These are phyloP conservation scores for Prorocentrum cordatum DNA, from an alignment of 169 alveolate species.

Conservation along the genomic window DNA sequence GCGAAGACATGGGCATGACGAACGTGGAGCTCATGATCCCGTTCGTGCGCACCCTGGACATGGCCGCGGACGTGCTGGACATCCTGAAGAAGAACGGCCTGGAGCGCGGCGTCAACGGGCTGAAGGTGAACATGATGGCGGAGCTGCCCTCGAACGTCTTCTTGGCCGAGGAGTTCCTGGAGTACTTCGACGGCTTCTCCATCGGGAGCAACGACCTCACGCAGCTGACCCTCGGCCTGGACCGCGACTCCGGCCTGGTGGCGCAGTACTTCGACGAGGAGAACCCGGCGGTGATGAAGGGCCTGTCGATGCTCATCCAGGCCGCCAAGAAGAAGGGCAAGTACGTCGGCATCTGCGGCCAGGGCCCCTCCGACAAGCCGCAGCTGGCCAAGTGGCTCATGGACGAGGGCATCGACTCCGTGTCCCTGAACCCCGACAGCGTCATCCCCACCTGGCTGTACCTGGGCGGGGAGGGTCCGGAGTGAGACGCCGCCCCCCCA, in stretches of 20 bases:
- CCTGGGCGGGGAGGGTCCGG: no score
- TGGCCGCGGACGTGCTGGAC: conserved; percentile 50
- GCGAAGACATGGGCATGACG: conserved; percentile 58
- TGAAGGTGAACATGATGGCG: conserved; percentile 65
- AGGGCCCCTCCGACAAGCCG: conserved; percentile 62
- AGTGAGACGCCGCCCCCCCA: no score
- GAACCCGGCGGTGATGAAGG: conserved; percentile 62
- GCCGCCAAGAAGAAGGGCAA: conserved; percentile 67
- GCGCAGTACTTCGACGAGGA: conserved; percentile 63
- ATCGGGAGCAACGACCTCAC: conserved; percentile 51
- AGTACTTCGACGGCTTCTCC: conserved; percentile 61
- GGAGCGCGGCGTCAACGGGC: conserved; percentile 34
- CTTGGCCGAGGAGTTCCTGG: conserved; percentile 62
- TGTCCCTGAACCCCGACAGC: conserved; percentile 51
- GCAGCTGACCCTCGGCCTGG: conserved; percentile 54
- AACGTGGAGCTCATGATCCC: conserved; percentile 67
- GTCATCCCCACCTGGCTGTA: not conserved
- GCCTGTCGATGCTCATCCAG: conserved; percentile 33
- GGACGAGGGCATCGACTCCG: conserved; percentile 62
- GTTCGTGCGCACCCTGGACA: conserved; percentile 63
- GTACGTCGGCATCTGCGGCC: conserved; percentile 61
- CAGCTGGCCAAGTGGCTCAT: conserved; percentile 63
- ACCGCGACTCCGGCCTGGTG: conserved; percentile 51
- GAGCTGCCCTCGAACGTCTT: conserved; percentile 57
- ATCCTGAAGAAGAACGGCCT: conserved; percentile 46